A percentile compares a stretch with the other conserved stretches of the same genome.
Conservation (phyloP, 1,284 basidiomycete genomes). For the Lignosus rhinocerotis region DNA sequence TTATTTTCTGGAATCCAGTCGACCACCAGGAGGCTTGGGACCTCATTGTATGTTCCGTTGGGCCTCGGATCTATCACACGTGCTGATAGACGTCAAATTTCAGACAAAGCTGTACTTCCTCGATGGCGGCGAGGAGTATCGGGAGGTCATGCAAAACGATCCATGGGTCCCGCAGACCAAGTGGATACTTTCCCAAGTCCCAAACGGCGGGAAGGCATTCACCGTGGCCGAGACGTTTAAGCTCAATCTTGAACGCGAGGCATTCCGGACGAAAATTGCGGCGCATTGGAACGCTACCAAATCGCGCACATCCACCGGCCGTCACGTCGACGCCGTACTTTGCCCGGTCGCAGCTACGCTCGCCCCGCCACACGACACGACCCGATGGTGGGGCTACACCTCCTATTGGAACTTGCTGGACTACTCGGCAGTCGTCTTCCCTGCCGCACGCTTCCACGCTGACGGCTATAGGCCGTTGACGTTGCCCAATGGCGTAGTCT, state of each 20-base stretch:
- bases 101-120: slow-evolving; percentile 51
- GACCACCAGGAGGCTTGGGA: slow-evolving; percentile 50
- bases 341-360: slow-evolving; percentile 53
- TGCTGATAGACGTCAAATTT: slow-evolving; percentile 12
- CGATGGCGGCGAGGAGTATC: slow-evolving; percentile 51
- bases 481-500: slow-evolving; percentile 22
- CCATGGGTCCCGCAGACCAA: slow-evolving; percentile 43
- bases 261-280: slow-evolving; percentile 43
- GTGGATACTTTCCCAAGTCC: slow-evolving; percentile 49
- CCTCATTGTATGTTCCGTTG: slow-evolving; percentile 42
- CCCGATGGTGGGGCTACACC: slow-evolving; percentile 54
- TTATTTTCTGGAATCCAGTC: slow-evolving; percentile 49
- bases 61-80: slow-evolving; percentile 12
- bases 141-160: slow-evolving; percentile 41
- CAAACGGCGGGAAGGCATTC: slow-evolving; percentile 37
- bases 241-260: slow-evolving; percentile 46
- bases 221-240: slow-evolving; percentile 43
- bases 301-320: slow-evolving; percentile 45
- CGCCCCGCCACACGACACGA: slow-evolving; percentile 51
- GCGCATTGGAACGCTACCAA: slow-evolving; percentile 55
- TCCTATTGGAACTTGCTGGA: slow-evolving; percentile 61
- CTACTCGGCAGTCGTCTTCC: slow-evolving; percentile 54
- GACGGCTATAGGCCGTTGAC: slow-evolving; percentile 22
- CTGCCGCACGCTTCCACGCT: slow-evolving; percentile 39
- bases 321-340: slow-evolving; percentile 56